Evolutionary conservation across 169 alveolate species (phyloP).

Genomic region (Plasmodium cynomolgi): DNA sequence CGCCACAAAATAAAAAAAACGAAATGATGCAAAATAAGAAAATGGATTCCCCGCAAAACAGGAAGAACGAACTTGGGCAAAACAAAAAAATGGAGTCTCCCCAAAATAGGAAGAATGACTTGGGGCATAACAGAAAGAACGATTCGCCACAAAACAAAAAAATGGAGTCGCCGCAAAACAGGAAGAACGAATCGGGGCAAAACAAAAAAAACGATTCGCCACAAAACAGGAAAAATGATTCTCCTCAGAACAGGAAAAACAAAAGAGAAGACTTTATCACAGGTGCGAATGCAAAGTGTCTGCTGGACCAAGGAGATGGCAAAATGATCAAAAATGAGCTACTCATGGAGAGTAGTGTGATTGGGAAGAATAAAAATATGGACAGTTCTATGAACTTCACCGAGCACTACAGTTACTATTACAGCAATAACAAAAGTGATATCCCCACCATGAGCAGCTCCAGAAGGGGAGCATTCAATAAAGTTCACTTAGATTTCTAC

Average conservation of each 20-base stretch:
- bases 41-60: background rate
- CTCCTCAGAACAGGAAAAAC: background rate
- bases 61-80: background rate
- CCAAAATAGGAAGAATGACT: background rate
- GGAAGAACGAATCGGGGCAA: background rate
- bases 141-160: background rate
- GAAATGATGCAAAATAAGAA: background rate
- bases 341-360: background rate
- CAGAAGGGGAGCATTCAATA: background rate
- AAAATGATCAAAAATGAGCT: background rate
- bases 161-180: background rate
- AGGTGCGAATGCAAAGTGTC: background rate
- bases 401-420: background rate
- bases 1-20: background rate
- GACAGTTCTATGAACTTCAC: background rate
- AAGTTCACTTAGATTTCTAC: background rate
- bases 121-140: background rate
- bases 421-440: slow-evolving; percentile 9
- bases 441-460: background rate
- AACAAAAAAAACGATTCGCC: background rate
- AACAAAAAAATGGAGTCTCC: background rate
- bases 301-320: background rate
- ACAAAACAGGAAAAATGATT: background rate
- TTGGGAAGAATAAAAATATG: background rate
- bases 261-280: slow-evolving; percentile 3